Evolutionary conservation across 2,329 filamentous ascomycete species (phyloP).

Genomic region (Claviceps citrina): DNA sequence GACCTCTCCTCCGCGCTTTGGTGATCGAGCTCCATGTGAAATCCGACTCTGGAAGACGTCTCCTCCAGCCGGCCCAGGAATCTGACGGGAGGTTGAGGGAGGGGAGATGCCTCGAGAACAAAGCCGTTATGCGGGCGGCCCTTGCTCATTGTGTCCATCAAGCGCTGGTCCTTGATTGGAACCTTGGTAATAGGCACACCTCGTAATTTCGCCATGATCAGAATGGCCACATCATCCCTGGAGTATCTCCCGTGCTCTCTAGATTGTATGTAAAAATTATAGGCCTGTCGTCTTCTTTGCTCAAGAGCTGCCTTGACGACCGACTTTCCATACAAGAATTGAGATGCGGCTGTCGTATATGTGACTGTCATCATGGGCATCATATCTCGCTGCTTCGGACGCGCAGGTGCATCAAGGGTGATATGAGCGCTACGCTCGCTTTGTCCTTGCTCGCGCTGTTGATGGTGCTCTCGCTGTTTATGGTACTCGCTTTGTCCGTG

Average conservation of each 20-base stretch:
- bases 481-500: no score
- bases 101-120: constrained; percentile 70
- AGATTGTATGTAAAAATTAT: constrained; percentile 67
- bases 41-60: constrained; percentile 30
- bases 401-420: background rate
- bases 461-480: background rate
- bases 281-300: constrained; percentile 51
- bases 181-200: constrained; percentile 44
- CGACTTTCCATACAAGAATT: constrained; percentile 78
- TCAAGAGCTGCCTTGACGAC: constrained; percentile 67
- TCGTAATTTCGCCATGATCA: constrained; percentile 29
- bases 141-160: constrained; percentile 71
- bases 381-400: constrained; percentile 15
- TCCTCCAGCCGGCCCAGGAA: constrained; percentile 36
- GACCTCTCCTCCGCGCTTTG: constrained; percentile 60
- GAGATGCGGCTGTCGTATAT: constrained; percentile 72
- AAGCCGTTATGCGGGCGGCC: constrained; percentile 81
- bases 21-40: constrained; percentile 43
- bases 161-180: constrained; percentile 41
- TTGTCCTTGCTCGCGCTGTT: background rate
- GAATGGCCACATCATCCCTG: constrained; percentile 29
- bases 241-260: constrained; percentile 38
- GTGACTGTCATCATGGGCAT: constrained; percentile 25
- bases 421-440: background rate
- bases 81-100: constrained; percentile 56